Conservation (phyloP, 257 asterid species). For the Solanum peruvianum region DNA sequence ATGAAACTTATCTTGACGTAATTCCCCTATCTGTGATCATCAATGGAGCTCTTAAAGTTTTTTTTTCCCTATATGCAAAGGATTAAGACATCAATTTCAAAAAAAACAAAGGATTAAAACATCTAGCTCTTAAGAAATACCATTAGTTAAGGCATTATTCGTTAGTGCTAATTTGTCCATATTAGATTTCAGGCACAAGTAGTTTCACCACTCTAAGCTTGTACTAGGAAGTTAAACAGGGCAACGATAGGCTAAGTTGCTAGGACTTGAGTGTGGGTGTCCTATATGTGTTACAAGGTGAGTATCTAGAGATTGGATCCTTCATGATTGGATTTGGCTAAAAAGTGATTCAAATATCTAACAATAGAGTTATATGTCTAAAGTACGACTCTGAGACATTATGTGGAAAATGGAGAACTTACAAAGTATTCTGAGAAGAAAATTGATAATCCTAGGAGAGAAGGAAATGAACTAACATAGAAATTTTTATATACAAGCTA, state of each 20-base stretch:
- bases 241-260: neutral
- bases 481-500: neutral
- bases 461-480: neutral
- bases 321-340: neutral
- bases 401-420: neutral
- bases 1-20: neutral
- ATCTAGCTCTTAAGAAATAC: neutral
- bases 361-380: neutral
- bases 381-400: neutral
- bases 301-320: neutral
- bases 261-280: neutral
- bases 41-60: neutral
- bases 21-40: neutral
- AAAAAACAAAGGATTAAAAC: neutral
- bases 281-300: neutral
- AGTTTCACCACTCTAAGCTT: neutral
- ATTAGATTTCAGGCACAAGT: neutral
- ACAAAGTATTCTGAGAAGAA: neutral
- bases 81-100: neutral
- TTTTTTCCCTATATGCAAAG: neutral
- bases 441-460: neutral
- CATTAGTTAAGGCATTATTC: neutral
- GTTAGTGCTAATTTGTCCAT: neutral
- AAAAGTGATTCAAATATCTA: neutral
- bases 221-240: neutral